These are phyloP conservation scores for Malus hybrid DNA, from an alignment of 331 rosid genomes.

Conservation along the genomic window DNA sequence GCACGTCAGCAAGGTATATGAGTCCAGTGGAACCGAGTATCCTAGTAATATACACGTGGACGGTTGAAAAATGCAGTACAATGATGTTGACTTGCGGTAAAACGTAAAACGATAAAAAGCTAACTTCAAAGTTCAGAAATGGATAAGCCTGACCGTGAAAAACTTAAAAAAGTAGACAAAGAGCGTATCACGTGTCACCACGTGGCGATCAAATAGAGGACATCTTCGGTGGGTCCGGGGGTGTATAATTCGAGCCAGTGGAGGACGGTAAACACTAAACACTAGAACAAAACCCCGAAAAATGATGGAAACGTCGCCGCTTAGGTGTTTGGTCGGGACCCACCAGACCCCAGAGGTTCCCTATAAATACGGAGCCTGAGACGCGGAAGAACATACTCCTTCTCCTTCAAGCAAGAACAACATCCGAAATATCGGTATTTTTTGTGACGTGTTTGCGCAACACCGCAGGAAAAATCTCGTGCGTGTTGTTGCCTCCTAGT, in stretches of 20 bases:
- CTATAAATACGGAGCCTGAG: constrained; percentile 45
- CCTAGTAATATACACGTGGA: constrained; percentile 25
- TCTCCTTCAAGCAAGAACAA: not conserved
- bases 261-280: constrained; percentile 7
- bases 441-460: not conserved
- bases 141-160: constrained; percentile 25
- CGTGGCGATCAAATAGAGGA: constrained; percentile 24
- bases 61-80: constrained; percentile 7
- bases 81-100: not conserved
- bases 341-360: not conserved
- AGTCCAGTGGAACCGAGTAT: not conserved
- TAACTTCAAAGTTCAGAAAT: not conserved
- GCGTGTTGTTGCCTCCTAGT: not conserved
- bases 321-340: not conserved
- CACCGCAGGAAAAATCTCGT: too few species aligned
- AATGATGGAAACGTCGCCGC: constrained; percentile 43
- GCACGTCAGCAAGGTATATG: constrained; percentile 24
- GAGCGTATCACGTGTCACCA: constrained; percentile 25
- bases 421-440: not conserved
- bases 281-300: not conserved
- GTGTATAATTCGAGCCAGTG: constrained; percentile 6
- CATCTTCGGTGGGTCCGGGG: constrained; percentile 33
- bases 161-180: not conserved
- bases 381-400: constrained; percentile 11
- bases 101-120: not conserved